Evolutionary conservation across 139 green algal genomes (phyloP).

Genomic region (Raphidocelis subcapitata): DNA sequence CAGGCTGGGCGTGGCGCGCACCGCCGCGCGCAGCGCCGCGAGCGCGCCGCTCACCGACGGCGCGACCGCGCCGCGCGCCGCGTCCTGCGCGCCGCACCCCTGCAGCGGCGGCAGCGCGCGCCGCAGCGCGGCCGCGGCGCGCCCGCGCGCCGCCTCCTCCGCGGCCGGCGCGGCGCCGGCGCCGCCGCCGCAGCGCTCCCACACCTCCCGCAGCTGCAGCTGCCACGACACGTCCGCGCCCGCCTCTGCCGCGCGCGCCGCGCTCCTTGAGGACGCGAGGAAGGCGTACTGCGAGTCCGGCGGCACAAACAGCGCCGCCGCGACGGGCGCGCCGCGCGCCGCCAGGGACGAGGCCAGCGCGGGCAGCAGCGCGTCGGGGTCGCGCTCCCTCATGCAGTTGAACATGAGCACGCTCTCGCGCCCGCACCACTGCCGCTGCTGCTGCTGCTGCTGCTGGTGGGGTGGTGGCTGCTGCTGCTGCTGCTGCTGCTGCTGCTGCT

Average conservation of each 20-base stretch:
- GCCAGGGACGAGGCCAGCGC: constrained; percentile 53
- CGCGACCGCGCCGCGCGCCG: constrained; percentile 43
- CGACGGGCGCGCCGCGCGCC: constrained; percentile 29
- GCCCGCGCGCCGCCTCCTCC: neutral
- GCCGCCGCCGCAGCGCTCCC: constrained; percentile 25
- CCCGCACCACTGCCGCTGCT: neutral
- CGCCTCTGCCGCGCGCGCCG: neutral
- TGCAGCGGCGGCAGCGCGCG: neutral
- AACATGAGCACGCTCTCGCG: constrained; percentile 79
- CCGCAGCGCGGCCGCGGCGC: neutral
- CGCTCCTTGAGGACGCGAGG: constrained; percentile 28
- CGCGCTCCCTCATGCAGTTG: constrained; percentile 92
- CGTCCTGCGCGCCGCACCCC: constrained; percentile 14
- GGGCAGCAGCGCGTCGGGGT: constrained; percentile 75
- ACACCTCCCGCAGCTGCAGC: constrained; percentile 46
- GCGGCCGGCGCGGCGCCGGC: neutral
- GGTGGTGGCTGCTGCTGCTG: too few species aligned
- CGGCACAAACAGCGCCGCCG: constrained; percentile 75
- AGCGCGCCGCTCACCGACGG: constrained; percentile 59
- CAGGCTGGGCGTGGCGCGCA: constrained; percentile 6
- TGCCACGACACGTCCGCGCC: constrained; percentile 61
- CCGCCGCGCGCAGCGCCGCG: constrained; percentile 53
- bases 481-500: neutral
- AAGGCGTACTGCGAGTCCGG: constrained; percentile 51
- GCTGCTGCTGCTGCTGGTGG: neutral